Percentiles rank a stretch among this genome's conserved stretches.
Evolutionary conservation across 2,329 filamentous ascomycete genomes (phyloP).

Genomic region (Beauveria rudraprayagi): DNA sequence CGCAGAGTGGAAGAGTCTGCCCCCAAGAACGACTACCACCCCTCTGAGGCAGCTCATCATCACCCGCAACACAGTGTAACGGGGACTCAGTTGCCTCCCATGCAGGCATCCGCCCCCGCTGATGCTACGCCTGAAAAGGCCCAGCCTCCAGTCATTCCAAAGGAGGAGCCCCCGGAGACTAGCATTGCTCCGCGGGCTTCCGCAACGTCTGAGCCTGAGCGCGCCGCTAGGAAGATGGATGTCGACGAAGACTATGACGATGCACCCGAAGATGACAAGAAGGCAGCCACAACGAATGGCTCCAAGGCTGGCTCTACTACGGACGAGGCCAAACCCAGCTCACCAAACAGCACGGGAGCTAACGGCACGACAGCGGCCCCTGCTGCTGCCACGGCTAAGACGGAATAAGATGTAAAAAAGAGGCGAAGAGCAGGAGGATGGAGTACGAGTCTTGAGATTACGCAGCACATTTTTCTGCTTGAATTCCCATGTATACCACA

Average conservation of each 20-base stretch:
- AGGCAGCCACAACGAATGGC: slow-evolving; percentile 36
- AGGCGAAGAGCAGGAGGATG: neutral
- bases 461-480: slow-evolving; percentile 10
- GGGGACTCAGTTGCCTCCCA: slow-evolving; percentile 49
- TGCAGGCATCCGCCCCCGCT: slow-evolving; percentile 43
- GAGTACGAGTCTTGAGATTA: slow-evolving; percentile 8
- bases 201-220: slow-evolving; percentile 58
- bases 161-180: slow-evolving; percentile 50
- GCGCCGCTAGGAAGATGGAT: slow-evolving; percentile 87
- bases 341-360: slow-evolving; percentile 39
- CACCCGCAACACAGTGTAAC: slow-evolving; percentile 46
- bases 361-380: slow-evolving; percentile 34
- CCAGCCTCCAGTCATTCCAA: slow-evolving; percentile 28
- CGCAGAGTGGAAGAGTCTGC: slow-evolving; percentile 32
- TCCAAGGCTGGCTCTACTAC: slow-evolving; percentile 40
- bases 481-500: slow-evolving; percentile 13
- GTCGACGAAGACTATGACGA: slow-evolving; percentile 98
- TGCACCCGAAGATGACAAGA: slow-evolving; percentile 79
- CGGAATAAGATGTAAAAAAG: slow-evolving; percentile 29
- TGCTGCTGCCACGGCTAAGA: slow-evolving; percentile 34
- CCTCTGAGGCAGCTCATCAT: slow-evolving; percentile 87
- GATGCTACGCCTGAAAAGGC: slow-evolving; percentile 43
- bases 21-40: slow-evolving; percentile 55
- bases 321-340: slow-evolving; percentile 42
- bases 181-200: slow-evolving; percentile 39